Conservation (phyloP, 2,329 filamentous ascomycete species). For the Fusarium coicis region DNA sequence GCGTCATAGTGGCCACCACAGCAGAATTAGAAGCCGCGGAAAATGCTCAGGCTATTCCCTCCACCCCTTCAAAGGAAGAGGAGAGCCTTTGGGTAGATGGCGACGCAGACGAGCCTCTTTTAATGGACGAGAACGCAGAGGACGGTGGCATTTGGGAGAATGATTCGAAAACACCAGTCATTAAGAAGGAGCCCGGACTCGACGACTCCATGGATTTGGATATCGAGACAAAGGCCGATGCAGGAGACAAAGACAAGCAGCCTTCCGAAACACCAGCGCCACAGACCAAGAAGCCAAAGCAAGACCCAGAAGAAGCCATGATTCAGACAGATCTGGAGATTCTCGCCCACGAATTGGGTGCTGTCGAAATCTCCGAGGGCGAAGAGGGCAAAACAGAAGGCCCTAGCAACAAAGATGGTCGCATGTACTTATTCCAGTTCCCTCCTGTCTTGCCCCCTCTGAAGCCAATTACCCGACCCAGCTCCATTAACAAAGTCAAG, state of each 20-base stretch:
- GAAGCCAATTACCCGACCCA: conserved; percentile 45
- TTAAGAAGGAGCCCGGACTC: conserved; percentile 59
- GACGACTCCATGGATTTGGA: conserved; percentile 58
- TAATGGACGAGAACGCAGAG: conserved; percentile 46
- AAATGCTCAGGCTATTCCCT: conserved; percentile 47
- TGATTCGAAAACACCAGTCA: conserved; percentile 48
- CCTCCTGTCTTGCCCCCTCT: conserved; percentile 70
- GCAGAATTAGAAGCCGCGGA: conserved; percentile 67
- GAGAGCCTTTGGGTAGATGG: conserved; percentile 59
- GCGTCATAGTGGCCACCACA: conserved; percentile 65
- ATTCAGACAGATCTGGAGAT: conserved; percentile 55
- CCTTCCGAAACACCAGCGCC: conserved; percentile 34
- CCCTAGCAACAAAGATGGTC: conserved; percentile 60
- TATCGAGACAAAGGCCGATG: conserved; percentile 39
- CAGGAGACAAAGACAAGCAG: conserved; percentile 39
- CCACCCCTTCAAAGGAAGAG: conserved; percentile 50
- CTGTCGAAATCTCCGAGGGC: conserved; percentile 45
- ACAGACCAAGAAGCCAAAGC: conserved; percentile 45
- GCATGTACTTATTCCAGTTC: conserved; percentile 73
- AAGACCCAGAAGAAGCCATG: conserved; percentile 54
- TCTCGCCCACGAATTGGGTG: conserved; percentile 57
- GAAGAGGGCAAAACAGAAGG: conserved; percentile 44
- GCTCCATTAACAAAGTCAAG: conserved; percentile 51
- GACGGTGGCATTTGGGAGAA: conserved; percentile 59
- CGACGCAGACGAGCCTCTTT: conserved; percentile 44